Base-by-base conservation (phyloP, 2,329 filamentous ascomycete species). In the Thielaviopsis cerberus region DNA sequence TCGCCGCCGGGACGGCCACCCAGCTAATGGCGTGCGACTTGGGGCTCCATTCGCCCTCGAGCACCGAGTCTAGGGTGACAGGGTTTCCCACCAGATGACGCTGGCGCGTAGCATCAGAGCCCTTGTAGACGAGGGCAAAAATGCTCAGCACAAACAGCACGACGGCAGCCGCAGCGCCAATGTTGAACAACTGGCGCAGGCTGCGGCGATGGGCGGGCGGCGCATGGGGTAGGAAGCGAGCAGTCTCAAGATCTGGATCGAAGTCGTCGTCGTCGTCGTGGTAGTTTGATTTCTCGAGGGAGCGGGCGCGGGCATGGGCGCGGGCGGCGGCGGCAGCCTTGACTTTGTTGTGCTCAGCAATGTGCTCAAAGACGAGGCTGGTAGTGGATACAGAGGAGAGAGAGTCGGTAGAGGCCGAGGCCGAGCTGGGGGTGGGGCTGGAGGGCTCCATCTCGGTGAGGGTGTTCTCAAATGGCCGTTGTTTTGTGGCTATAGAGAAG, bases 381-480 rank as follows among this genome's bases (percentile, higher is more conserved):
- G 85, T 89, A 11, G 87, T 91, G 34, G 87, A 92, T n/a, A 82
- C 82, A 48, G 84, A 85, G n/a, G 85, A 87, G 52, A 79, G 69
- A 3, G 86, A 88, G 62, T 77, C 77, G 57, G 79, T 11, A 13
- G n/a, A n/a, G 25, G 48, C 48, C 22, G 25, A 34, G 20, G 55
- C 11, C 52, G 26, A 23, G 26, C 13, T 37, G 26, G 26, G 11
- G 52, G 22, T 37, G 15, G 41, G 41, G 13, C 41, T 48, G n/a
- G 41, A 48, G 41, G 41, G n/a, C n/a, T 48, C 41, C 41, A 48
- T 48, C 41, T 48, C 20, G n/a, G 10, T 3, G 15, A 17, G 34
- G 34, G 34, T 4, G 15, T 30, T 5, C 5, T 30, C 27, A 30
- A 30, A 5, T 30, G 27, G 5, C 5, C 11, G 11, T 30, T 30